Percentiles rank a stretch among this genome's conserved stretches.
These are phyloP conservation scores for Geopyxis carbonaria DNA, from an alignment of 495 filamentous ascomycete species.

Conservation along the genomic window DNA sequence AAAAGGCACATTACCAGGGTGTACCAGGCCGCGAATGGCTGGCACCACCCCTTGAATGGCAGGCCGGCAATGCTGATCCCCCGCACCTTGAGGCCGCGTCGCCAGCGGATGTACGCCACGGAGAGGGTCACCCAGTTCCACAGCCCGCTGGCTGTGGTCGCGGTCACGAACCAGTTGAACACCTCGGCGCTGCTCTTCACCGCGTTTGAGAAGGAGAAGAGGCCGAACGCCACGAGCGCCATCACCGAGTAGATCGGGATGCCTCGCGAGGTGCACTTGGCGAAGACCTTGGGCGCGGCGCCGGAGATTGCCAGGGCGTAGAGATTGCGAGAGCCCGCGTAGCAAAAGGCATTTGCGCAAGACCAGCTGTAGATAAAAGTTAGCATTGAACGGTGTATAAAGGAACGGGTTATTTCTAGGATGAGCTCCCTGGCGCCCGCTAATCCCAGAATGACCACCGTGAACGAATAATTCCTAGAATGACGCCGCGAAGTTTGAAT, in stretches of 20 bases:
- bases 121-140: constrained; percentile 26
- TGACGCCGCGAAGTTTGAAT: no score
- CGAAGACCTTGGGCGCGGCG: constrained; percentile 48
- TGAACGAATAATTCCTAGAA: no score
- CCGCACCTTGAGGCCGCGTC: constrained; percentile 25
- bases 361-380: constrained; percentile 4
- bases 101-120: constrained; percentile 25
- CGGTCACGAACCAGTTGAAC: constrained; percentile 56
- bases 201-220: constrained; percentile 47
- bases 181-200: constrained; percentile 49
- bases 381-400: no score
- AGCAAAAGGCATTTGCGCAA: constrained; percentile 61
- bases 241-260: constrained; percentile 34
- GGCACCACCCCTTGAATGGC: constrained; percentile 25
- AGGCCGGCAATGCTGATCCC: constrained; percentile 25
- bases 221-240: constrained; percentile 12
- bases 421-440: no score
- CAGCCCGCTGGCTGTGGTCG: constrained; percentile 25
- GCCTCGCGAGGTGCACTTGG: constrained; percentile 41
- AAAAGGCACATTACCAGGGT: constrained; percentile 20
- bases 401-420: no score
- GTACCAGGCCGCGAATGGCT: constrained; percentile 27
- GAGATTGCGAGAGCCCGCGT: constrained; percentile 58
- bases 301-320: constrained; percentile 48
- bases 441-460: no score